Conservation (phyloP, 2,329 filamentous ascomycete species). For the Pestalotiopsis sp. region DNA sequence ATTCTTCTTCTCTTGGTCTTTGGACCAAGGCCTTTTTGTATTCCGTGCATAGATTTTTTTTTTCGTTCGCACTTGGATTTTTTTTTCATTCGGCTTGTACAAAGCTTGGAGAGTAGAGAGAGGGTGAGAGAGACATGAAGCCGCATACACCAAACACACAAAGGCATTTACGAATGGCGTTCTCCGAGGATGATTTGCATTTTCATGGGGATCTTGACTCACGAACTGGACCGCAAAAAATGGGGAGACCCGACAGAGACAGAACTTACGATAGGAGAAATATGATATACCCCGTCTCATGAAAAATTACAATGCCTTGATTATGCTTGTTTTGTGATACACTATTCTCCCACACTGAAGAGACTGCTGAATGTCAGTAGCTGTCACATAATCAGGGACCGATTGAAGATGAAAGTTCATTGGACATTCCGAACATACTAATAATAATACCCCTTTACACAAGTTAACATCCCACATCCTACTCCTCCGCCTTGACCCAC, state of each 20-base stretch:
- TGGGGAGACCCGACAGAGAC: too few relatives aligned
- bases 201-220: background rate
- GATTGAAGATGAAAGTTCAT: background rate
- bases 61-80: background rate
- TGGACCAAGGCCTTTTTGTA: background rate
- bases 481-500: constrained; percentile 42
- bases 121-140: too few relatives aligned
- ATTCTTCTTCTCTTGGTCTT: background rate
- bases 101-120: background rate
- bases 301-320: background rate
- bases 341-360: constrained; percentile 35
- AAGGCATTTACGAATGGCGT: constrained; percentile 2
- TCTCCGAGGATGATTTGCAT: background rate
- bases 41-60: background rate
- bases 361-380: too few relatives aligned
- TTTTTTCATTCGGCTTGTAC: background rate
- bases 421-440: background rate
- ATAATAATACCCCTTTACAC: background rate
- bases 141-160: background rate
- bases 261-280: background rate
- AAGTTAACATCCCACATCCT: background rate
- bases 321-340: background rate
- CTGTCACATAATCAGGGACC: too few relatives aligned
- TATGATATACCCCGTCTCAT: background rate
- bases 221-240: background rate